A percentile compares a stretch with the other conserved stretches of the same genome.
Conservation (phyloP, 352 stramenopile genomes). For the Phytophthora litchii region DNA sequence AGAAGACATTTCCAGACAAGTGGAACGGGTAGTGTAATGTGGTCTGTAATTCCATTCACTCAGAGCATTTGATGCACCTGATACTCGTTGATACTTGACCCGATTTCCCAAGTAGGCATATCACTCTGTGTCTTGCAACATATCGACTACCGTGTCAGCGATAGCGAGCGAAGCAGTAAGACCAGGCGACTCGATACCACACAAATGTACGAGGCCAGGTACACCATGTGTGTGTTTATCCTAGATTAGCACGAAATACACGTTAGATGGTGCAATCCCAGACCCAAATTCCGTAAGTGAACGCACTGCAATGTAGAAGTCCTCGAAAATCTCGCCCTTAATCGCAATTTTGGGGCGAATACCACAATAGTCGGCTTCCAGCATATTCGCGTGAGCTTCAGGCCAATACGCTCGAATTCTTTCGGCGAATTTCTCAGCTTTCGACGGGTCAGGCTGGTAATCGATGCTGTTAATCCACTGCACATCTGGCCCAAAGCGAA, state of each 20-base stretch:
- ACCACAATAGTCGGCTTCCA: slow-evolving; percentile 95
- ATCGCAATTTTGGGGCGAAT: slow-evolving; percentile 94
- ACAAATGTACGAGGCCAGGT: slow-evolving; percentile 90
- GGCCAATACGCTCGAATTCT: slow-evolving; percentile 95
- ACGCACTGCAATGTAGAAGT: slow-evolving; percentile 92
- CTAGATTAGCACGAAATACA: slow-evolving; percentile 19
- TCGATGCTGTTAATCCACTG: slow-evolving; percentile 93
- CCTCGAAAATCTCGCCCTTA: slow-evolving; percentile 55
- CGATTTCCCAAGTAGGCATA: no score
- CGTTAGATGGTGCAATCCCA: not conserved
- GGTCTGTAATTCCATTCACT: slow-evolving; percentile 6
- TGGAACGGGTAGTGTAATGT: slow-evolving; percentile 22
- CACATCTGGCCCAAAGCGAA: slow-evolving; percentile 97
- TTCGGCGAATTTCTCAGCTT: slow-evolving; percentile 62
- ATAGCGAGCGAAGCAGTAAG: slow-evolving; percentile 90
- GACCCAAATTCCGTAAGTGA: not conserved
- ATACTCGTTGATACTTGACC: not conserved
- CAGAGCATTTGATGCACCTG: not conserved
- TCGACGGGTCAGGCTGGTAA: slow-evolving; percentile 76
- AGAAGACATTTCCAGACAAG: slow-evolving; percentile 22
- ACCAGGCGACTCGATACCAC: slow-evolving; percentile 97
- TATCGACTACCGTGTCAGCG: slow-evolving; percentile 69
- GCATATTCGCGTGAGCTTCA: slow-evolving; percentile 62
- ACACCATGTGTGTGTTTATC: slow-evolving; percentile 75
- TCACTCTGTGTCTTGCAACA: slow-evolving; percentile 43